Evolutionary conservation across 768 basidiomycete species (phyloP).

Genomic region (Artomyces pyxidatus): DNA sequence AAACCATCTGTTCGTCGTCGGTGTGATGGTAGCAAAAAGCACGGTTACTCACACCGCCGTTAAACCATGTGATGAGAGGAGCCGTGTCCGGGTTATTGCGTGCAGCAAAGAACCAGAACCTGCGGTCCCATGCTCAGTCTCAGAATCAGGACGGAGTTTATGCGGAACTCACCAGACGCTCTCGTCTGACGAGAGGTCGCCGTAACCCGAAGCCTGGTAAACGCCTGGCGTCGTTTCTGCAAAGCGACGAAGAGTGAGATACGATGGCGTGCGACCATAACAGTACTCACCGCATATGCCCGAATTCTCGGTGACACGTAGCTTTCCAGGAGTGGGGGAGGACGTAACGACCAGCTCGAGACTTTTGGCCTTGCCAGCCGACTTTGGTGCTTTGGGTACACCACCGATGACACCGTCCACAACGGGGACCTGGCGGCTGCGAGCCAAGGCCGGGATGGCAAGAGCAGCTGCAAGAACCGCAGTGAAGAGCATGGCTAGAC

Average conservation of each 20-base stretch:
- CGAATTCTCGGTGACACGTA: constrained; percentile 52
- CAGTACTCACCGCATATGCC: constrained; percentile 43
- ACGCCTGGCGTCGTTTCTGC: constrained; percentile 53
- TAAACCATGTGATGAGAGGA: constrained; percentile 61
- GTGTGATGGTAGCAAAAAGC: not conserved
- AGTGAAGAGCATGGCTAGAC: not conserved
- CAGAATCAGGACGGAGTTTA: no score
- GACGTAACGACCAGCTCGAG: not conserved
- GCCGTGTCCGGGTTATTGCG: constrained; percentile 53
- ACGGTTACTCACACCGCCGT: constrained; percentile 38
- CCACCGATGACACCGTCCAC: not conserved
- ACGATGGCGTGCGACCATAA: not conserved
- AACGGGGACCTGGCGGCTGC: not conserved
- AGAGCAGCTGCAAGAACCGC: not conserved
- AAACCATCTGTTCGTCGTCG: not conserved
- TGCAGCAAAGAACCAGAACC: constrained; percentile 66
- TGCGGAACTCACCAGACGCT: constrained; percentile 44
- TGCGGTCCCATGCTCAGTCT: constrained; percentile 17
- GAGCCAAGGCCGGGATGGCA: not conserved
- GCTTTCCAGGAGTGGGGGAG: constrained; percentile 32
- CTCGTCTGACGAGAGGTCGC: constrained; percentile 45
- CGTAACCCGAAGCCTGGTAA: constrained; percentile 57
- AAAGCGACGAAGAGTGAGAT: not conserved
- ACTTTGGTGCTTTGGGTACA: not conserved
- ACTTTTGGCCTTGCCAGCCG: not conserved